These are phyloP conservation scores for Artemisia argyi DNA, from an alignment of 129 eudicot genomes.

Conservation along the genomic window DNA sequence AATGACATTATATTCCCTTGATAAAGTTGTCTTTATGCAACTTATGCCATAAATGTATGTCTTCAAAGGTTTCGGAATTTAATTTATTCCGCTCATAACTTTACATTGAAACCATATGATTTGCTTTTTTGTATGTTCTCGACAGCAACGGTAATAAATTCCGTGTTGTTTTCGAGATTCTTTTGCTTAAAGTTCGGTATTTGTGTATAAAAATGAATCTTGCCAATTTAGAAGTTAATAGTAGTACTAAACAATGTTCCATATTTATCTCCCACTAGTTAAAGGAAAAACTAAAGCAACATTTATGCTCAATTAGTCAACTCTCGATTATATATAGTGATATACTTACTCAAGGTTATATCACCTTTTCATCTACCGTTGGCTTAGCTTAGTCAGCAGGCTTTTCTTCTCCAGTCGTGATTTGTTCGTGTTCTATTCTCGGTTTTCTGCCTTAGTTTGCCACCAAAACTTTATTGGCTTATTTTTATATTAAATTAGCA, in stretches of 20 bases:
- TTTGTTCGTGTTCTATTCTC: slow-evolving; percentile 5
- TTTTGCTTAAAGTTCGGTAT: too few species aligned
- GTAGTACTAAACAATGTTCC: slow-evolving; percentile 5
- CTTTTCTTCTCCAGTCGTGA: slow-evolving; percentile 10
- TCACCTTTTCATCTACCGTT: slow-evolving; percentile 3
- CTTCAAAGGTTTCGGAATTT: neutral
- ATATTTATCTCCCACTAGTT: slow-evolving; percentile 1
- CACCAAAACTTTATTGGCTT: neutral
- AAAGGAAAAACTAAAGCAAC: neutral
- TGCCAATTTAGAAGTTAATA: too few species aligned
- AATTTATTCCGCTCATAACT: neutral
- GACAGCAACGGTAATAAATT: neutral
- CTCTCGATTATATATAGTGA: neutral
- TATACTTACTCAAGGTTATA: neutral
- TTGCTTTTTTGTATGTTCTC: neutral
- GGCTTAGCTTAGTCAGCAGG: slow-evolving; percentile 1
- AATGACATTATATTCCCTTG: slow-evolving; percentile 11
- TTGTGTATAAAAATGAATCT: too few species aligned
- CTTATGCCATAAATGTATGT: slow-evolving; percentile 12
- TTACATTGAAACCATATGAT: neutral
- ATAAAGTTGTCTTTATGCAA: slow-evolving; percentile 1
- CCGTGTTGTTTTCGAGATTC: neutral
- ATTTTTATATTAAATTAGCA: neutral
- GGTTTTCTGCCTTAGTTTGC: neutral
- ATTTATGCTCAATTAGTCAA: slow-evolving; percentile 11